These are phyloP conservation scores for Hemileccinum rubropunctum DNA, from an alignment of 768 basidiomycete species.

Conservation along the genomic window DNA sequence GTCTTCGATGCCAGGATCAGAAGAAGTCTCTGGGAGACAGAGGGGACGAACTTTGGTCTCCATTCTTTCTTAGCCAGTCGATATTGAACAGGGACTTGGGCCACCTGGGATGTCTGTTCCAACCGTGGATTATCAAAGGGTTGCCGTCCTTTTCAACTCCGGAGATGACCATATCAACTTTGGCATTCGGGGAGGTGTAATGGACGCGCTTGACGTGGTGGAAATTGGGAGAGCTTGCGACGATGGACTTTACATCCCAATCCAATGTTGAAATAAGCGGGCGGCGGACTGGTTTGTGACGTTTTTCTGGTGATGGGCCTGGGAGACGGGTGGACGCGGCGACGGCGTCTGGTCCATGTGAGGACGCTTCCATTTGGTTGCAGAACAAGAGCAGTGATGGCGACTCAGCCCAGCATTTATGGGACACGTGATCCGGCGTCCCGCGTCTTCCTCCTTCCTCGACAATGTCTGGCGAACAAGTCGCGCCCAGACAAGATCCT, in stretches of 20 bases:
- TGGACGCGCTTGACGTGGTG: constrained; percentile 37
- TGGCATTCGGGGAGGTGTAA: constrained; percentile 26
- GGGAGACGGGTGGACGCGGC: neutral
- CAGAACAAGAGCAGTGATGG: neutral
- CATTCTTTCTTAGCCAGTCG: constrained; percentile 48
- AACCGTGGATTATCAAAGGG: constrained; percentile 65
- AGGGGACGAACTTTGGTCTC: constrained; percentile 23
- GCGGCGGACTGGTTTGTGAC: neutral
- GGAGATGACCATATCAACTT: constrained; percentile 34
- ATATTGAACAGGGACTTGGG: constrained; percentile 49
- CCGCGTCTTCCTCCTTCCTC: neutral
- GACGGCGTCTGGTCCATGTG: neutral
- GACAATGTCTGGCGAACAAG: constrained; percentile 12
- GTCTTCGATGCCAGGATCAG: constrained; percentile 35
- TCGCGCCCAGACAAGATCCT: constrained; percentile 4
- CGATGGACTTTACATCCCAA: constrained; percentile 50
- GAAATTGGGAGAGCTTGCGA: constrained; percentile 43
- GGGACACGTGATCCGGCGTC: constrained; percentile 16
- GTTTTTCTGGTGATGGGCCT: too few relatives aligned
- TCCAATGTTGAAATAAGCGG: constrained; percentile 38
- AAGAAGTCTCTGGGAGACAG: neutral
- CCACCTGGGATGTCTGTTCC: constrained; percentile 58
- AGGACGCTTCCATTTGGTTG: neutral
- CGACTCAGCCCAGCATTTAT: neutral
- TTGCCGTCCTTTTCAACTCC: constrained; percentile 48